These are phyloP conservation scores for Penicillium samsonianum DNA, from an alignment of 495 filamentous ascomycete genomes.

Conservation along the genomic window DNA sequence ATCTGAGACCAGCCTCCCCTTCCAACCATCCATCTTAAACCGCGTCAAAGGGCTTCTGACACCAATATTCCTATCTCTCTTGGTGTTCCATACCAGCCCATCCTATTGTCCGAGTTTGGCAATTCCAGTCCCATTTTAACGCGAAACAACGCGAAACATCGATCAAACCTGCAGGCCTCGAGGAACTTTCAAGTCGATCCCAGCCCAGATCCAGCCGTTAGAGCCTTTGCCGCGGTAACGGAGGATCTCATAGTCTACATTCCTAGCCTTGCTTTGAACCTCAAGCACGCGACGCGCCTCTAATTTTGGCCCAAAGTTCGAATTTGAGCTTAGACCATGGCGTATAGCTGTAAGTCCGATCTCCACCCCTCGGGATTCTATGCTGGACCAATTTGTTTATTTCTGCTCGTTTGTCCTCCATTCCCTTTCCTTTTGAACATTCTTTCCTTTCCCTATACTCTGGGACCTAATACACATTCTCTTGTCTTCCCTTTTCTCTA, in stretches of 20 bases:
- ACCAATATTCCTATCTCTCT: slow-evolving; percentile 9
- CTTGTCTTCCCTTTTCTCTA: slow-evolving; percentile 15
- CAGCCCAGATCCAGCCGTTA: slow-evolving; percentile 22
- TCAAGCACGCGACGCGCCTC: slow-evolving; percentile 46
- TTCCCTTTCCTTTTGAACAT: slow-evolving; percentile 30
- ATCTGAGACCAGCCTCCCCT: slow-evolving; percentile 37
- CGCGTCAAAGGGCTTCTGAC: slow-evolving; percentile 14
- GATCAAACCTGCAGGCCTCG: slow-evolving; percentile 1
- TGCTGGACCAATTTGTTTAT: slow-evolving; percentile 47
- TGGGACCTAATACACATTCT: slow-evolving; percentile 24
- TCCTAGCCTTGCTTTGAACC: slow-evolving; percentile 46
- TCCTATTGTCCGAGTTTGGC: slow-evolving; percentile 7
- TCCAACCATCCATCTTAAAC: slow-evolving; percentile 6
- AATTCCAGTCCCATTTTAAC: slow-evolving; percentile 1
- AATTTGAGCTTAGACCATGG: slow-evolving; percentile 39
- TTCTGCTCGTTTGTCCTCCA: slow-evolving; percentile 36
- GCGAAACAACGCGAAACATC: slow-evolving; percentile 32
- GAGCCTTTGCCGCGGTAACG: slow-evolving; percentile 36
- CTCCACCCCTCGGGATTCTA: slow-evolving; percentile 34
- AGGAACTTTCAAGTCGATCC: slow-evolving; percentile 18
- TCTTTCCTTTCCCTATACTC: slow-evolving; percentile 25
- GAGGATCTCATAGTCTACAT: slow-evolving; percentile 45
- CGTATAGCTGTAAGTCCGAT: slow-evolving; percentile 45
- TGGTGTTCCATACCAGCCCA: slow-evolving; percentile 12
- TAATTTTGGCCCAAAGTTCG: slow-evolving; percentile 22